These are phyloP conservation scores for Citeromyces hawaiiensis DNA, from an alignment of 1,139 yeast genomes.

Conservation along the genomic window DNA sequence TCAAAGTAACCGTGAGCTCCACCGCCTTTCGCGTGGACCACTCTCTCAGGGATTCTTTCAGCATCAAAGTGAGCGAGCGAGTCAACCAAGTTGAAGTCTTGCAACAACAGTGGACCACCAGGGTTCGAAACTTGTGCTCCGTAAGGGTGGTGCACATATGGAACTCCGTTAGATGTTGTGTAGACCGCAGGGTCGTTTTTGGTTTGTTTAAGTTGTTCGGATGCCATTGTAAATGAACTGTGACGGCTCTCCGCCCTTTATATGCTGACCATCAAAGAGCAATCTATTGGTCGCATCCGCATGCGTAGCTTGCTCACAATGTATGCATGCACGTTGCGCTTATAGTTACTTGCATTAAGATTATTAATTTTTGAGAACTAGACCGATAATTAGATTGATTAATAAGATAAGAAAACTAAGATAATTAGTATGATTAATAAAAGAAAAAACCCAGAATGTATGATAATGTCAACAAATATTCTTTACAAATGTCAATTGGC, in stretches of 20 bases:
- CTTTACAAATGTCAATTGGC: too few species aligned
- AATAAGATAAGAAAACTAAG: too few species aligned
- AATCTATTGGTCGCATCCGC: not conserved
- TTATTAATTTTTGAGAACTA: too few species aligned
- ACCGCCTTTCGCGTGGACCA: constrained; percentile 54
- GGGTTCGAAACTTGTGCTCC: constrained; percentile 20
- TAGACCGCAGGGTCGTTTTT: constrained; percentile 15
- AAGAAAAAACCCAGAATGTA: too few species aligned
- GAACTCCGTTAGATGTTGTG: constrained; percentile 19
- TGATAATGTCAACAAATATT: too few species aligned
- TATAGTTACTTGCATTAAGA: not conserved
- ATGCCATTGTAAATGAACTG: constrained; percentile 10
- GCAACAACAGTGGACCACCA: constrained; percentile 43
- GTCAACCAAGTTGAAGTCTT: constrained; percentile 42
- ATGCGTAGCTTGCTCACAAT: not conserved
- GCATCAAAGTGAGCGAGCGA: constrained; percentile 47
- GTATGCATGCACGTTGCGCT: not conserved
- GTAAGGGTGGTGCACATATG: constrained; percentile 16
- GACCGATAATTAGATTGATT: too few species aligned
- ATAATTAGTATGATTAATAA: too few species aligned
- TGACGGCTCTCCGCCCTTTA: not conserved
- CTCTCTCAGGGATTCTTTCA: constrained; percentile 51
- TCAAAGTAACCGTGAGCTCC: constrained; percentile 52
- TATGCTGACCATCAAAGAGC: not conserved
- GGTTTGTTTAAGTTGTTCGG: constrained; percentile 9